Evolutionary conservation across 2,329 filamentous ascomycete species (phyloP), one percentile per base, ranked within the genome.

Genomic region (Diplodia intermedia): DNA sequence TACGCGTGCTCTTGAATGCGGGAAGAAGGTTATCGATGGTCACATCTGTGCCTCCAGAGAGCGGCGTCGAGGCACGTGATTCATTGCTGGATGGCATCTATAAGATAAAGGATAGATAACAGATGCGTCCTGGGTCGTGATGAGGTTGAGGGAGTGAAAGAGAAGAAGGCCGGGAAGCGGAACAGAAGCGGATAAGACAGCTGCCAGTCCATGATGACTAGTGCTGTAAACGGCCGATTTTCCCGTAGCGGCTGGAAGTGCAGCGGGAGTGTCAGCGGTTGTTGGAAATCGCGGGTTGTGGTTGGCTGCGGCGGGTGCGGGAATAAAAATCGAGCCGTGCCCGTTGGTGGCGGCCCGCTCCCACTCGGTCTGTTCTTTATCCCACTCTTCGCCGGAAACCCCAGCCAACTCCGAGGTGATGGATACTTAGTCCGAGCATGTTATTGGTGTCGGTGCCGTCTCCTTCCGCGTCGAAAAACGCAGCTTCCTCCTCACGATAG

Each of bases 51-150:
- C 12, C 60, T 3, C 14, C 43, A 29, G 12, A 23, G 36, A 23
- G 29, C 33, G 55, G 63, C 8, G 33, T 18, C 23, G 63, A 18
- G 38, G 40, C 65, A 57, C 53, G 52, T 66, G 65, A 57, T 23
- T 53, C 29, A 50, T 47, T 26, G 36, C 20, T 26, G 33, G 53
- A 50, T n/a, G 65, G 50, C 65, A 66, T 66, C 65, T 55, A 66
- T 29, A 40, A 38, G n/a, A 31, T n/a, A 23, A 11, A 2, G 7
- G 6, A 33, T 29, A 31, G 26, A 12, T 15, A 9, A 9, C 5
- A 43, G 31, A 20, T 36, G 40, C 12, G 12, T 36, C 26, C 40
- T 15, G n/a, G 8, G 60, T 23, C 1, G 18, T 4, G 11, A 43
- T 5, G 18, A n/a, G 4, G 20, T 14, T 52, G 60, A 15, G 18